Percentiles rank a stretch among this genome's conserved stretches.
phyloP scores from a whole-genome alignment of 306 rosid species.

The Arachis hypogaea region DNA sequence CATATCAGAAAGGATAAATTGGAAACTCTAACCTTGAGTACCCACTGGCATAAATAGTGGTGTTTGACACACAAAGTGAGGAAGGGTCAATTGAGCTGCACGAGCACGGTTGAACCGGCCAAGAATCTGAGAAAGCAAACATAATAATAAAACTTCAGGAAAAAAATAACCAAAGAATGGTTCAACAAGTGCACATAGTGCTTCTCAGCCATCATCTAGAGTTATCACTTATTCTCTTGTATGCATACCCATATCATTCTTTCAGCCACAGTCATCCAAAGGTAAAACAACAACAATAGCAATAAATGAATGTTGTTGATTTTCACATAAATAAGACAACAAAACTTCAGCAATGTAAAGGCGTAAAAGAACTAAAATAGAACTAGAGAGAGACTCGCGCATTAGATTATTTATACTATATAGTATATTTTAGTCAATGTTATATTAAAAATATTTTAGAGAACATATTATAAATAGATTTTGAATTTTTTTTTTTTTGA shows the following conservation, averaged over 20 bases:
- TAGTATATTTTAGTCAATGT: no score
- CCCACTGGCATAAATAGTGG: conserved; percentile 99
- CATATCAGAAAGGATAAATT: conserved; percentile 4
- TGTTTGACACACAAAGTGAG: conserved; percentile 78
- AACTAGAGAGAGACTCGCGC: not conserved
- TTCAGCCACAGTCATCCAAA: not conserved
- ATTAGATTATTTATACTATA: no score
- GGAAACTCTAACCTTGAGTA: conserved; percentile 73
- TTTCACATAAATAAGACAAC: not conserved
- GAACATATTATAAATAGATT: no score
- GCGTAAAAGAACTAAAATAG: not conserved
- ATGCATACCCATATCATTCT: no score
- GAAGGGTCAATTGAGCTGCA: conserved; percentile 80
- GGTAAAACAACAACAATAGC: not conserved
- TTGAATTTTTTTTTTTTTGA: no score
- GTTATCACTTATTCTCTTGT: no score
- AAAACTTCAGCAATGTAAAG: not conserved
- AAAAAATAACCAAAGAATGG: conserved; percentile 5
- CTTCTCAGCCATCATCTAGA: not conserved
- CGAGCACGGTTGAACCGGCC: conserved; percentile 95
- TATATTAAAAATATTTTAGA: no score
- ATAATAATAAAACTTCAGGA: not conserved
- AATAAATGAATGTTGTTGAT: not conserved
- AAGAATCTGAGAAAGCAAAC: conserved; percentile 53
- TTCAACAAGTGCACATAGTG: not conserved